Evolutionary conservation across 768 basidiomycete species (phyloP).

Genomic region (Naganishia onofrii): DNA sequence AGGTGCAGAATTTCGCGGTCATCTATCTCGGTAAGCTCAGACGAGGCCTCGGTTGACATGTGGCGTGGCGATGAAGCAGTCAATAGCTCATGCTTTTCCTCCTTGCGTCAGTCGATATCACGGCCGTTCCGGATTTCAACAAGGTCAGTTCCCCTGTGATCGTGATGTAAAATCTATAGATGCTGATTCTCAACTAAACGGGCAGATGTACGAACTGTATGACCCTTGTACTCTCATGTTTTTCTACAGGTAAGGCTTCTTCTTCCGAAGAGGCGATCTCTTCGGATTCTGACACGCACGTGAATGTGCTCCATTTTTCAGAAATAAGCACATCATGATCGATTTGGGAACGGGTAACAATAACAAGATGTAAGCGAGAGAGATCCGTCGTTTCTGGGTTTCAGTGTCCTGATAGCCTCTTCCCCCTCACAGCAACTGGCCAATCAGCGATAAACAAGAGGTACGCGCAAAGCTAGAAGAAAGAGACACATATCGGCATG

Average conservation of each 20-base stretch:
- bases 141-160: no score
- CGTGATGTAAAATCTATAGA: no score
- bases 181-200: background rate
- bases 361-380: constrained; percentile 82
- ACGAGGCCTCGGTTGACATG: no score
- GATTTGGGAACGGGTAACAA: constrained; percentile 99
- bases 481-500: no score
- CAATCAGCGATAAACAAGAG: constrained; percentile 98
- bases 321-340: constrained; percentile 99
- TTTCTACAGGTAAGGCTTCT: constrained; percentile 76
- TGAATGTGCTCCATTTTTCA: constrained; percentile 45
- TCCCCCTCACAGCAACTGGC: constrained; percentile 74
- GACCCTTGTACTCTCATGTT: constrained; percentile 96
- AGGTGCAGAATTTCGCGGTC: constrained; percentile 97
- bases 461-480: constrained; percentile 54
- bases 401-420: background rate
- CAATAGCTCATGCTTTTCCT: background rate
- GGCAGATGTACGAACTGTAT: constrained; percentile 96
- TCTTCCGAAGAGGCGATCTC: background rate
- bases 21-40: constrained; percentile 65
- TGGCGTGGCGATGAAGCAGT: background rate
- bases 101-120: constrained; percentile 67
- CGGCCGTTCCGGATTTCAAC: constrained; percentile 96
- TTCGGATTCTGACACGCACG: background rate
- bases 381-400: background rate